Conservation (phyloP, 169 alveolate genomes). For the Eimeria brunetti region DNA sequence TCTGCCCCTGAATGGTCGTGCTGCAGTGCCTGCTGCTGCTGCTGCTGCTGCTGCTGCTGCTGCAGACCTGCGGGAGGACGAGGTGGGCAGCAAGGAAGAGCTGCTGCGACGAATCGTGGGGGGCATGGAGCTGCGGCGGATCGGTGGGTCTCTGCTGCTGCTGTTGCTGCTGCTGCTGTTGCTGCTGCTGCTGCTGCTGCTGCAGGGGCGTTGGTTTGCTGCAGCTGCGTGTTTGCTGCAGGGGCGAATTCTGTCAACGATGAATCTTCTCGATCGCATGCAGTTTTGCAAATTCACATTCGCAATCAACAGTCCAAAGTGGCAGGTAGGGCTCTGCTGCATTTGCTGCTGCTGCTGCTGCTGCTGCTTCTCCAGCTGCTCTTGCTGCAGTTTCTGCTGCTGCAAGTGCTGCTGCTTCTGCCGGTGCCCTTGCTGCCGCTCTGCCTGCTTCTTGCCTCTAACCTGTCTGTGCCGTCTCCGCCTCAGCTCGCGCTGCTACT, state of each 20-base stretch:
- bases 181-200: background rate
- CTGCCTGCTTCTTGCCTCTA: background rate
- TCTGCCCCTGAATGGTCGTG: background rate
- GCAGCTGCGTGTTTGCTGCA: background rate
- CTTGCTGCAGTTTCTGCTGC: too few relatives aligned
- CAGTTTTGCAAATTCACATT: slow-evolving; percentile 96
- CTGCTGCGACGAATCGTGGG: slow-evolving; percentile 93
- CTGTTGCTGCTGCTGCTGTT: background rate
- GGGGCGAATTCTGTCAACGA: slow-evolving; percentile 96
- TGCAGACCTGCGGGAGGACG: too few relatives aligned
- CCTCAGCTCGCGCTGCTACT: background rate
- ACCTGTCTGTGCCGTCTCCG: background rate
- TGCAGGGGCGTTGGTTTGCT: background rate
- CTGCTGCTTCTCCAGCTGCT: too few relatives aligned
- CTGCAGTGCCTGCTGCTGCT: background rate
- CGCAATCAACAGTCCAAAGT: slow-evolving; percentile 89
- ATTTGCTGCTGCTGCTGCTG: background rate
- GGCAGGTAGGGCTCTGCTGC: slow-evolving; percentile 79
- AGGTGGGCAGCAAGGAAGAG: slow-evolving; percentile 92
- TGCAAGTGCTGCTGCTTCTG: background rate
- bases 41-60: slow-evolving; percentile 91
- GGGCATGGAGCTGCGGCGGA: slow-evolving; percentile 86
- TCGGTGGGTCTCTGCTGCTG: slow-evolving; percentile 35
- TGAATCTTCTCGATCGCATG: slow-evolving; percentile 99
- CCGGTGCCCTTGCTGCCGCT: background rate